Percentiles rank a stretch among this genome's conserved stretches.
These are phyloP conservation scores for Artemisia annua DNA, from an alignment of 129 eudicot genomes.

Conservation along the genomic window DNA sequence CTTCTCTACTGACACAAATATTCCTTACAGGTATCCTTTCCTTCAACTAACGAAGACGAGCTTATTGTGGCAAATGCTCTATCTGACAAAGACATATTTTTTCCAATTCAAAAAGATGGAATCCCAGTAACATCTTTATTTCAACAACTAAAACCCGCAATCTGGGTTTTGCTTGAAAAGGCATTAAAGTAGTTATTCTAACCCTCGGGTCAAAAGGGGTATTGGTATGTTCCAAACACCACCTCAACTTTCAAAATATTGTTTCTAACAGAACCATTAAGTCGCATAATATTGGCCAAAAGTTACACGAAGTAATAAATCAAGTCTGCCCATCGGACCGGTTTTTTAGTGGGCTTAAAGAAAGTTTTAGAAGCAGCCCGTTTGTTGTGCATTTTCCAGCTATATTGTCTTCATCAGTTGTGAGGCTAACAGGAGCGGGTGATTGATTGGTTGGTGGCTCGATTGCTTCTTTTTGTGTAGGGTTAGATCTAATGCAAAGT, in stretches of 20 bases:
- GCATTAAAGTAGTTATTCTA: conserved; percentile 63
- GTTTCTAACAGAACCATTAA: conserved; percentile 23
- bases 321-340: conserved; percentile 49
- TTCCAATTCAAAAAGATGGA: conserved; percentile 43
- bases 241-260: conserved; percentile 26
- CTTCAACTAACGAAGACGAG: conserved; percentile 95
- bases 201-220: conserved; percentile 88
- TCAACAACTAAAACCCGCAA: conserved; percentile 68
- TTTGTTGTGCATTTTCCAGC: conserved; percentile 90
- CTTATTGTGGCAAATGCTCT: conserved; percentile 92
- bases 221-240: conserved; percentile 61
- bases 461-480: conserved; percentile 77
- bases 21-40: conserved; percentile 56
- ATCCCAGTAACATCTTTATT: conserved; percentile 39
- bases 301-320: conserved; percentile 47
- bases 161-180: conserved; percentile 67
- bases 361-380: conserved; percentile 30
- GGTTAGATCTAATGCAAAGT: conserved; percentile 87
- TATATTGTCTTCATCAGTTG: conserved; percentile 60
- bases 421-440: conserved; percentile 92
- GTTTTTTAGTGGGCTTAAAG: conserved; percentile 34
- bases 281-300: conserved; percentile 34
- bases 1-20: conserved; percentile 8
- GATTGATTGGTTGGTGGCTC: conserved; percentile 97
- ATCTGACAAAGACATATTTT: conserved; percentile 37